Percentiles rank a stretch among this genome's conserved stretches.
Conservation (phyloP, 192 early-diverging fungal genomes). For the Coemansia sp. region DNA sequence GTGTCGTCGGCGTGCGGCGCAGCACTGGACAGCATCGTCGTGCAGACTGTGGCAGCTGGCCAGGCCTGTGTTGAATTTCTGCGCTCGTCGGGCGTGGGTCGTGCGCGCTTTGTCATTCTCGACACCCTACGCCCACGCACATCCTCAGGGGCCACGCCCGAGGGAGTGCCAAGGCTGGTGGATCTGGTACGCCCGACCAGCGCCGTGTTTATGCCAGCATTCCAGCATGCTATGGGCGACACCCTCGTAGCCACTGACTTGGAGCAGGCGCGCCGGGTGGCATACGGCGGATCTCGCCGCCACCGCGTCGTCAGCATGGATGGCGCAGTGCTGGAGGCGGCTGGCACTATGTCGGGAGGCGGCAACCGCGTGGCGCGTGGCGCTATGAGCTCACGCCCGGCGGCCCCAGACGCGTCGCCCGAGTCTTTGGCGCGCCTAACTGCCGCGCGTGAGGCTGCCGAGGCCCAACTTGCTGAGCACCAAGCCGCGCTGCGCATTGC, state of each 20-base stretch:
- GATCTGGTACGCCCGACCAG: conserved; percentile 84
- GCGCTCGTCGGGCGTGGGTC: conserved; percentile 80
- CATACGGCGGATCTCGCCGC: conserved; percentile 71
- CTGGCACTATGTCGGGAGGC: conserved; percentile 93
- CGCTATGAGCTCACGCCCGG: conserved; percentile 83
- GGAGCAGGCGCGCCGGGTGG: conserved; percentile 82
- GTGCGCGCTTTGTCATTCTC: conserved; percentile 81
- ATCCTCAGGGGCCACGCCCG: conserved; percentile 63
- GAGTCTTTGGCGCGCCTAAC: conserved; percentile 60
- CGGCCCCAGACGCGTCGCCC: conserved; percentile 54
- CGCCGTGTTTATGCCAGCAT: conserved; percentile 71
- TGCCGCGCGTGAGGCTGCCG: conserved; percentile 60
- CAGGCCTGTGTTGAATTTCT: conserved; percentile 90
- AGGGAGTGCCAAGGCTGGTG: conserved; percentile 83
- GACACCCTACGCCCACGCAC: conserved; percentile 68
- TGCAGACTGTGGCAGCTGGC: conserved; percentile 81
- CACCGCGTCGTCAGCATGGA: conserved; percentile 93
- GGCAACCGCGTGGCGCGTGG: conserved; percentile 74
- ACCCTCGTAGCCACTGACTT: conserved; percentile 86
- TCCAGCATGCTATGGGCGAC: conserved; percentile 82
- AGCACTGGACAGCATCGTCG: conserved; percentile 83
- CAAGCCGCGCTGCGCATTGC: conserved; percentile 30
- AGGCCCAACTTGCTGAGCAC: conserved; percentile 58
- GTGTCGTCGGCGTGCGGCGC: conserved; percentile 85
- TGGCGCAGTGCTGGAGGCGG: conserved; percentile 86